These are phyloP conservation scores for Sporothrix euskadiensis DNA, from an alignment of 2,329 filamentous ascomycete genomes.

Conservation along the genomic window DNA sequence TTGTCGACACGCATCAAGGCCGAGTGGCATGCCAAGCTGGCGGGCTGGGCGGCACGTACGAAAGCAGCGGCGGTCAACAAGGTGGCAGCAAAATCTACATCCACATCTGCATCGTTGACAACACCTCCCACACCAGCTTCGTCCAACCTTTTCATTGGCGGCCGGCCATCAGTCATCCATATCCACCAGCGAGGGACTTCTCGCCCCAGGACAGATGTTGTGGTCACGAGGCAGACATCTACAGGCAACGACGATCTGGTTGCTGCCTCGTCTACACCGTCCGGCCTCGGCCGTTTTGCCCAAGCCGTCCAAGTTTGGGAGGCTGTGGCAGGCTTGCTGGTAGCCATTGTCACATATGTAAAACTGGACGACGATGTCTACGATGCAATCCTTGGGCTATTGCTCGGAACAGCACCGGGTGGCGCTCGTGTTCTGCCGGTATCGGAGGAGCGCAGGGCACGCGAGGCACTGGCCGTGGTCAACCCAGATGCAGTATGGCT, in stretches of 20 bases:
- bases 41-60: slow-evolving; percentile 49
- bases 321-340: slow-evolving; percentile 59
- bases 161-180: slow-evolving; percentile 24
- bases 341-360: slow-evolving; percentile 62
- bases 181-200: slow-evolving; percentile 15
- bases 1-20: slow-evolving; percentile 72
- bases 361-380: slow-evolving; percentile 67
- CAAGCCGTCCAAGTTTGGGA: slow-evolving; percentile 66
- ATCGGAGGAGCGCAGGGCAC: slow-evolving; percentile 50
- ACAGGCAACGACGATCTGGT: background rate
- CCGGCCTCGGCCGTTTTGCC: slow-evolving; percentile 58
- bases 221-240: background rate
- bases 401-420: slow-evolving; percentile 53
- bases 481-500: slow-evolving; percentile 81
- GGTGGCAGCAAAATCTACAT: slow-evolving; percentile 5
- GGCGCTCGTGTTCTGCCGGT: slow-evolving; percentile 40
- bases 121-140: background rate
- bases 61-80: slow-evolving; percentile 44
- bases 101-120: background rate
- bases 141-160: background rate
- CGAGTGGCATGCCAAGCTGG: slow-evolving; percentile 63
- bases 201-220: background rate
- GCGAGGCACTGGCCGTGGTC: slow-evolving; percentile 59
- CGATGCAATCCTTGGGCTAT: slow-evolving; percentile 67
- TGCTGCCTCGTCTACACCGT: slow-evolving; percentile 22